Conservation (phyloP, 1,284 basidiomycete species). For the Caloboletus firmus region DNA sequence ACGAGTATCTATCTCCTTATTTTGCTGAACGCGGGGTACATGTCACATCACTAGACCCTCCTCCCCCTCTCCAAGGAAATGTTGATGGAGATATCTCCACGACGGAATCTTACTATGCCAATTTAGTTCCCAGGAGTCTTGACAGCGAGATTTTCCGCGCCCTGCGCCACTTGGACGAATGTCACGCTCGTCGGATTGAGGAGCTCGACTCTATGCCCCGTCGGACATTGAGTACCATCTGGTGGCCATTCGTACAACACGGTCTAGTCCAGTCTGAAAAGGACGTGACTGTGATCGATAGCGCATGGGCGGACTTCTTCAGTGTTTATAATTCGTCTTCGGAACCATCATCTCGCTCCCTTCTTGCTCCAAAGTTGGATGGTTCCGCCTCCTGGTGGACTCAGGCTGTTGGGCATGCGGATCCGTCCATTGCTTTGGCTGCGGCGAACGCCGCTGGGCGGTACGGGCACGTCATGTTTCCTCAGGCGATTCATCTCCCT, state of each 20-base stretch:
- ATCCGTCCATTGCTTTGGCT: slow-evolving; percentile 77
- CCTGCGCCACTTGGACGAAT: slow-evolving; percentile 60
- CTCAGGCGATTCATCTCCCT: slow-evolving; percentile 83
- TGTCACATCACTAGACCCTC: slow-evolving; percentile 57
- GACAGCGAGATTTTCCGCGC: slow-evolving; percentile 49
- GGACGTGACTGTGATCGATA: slow-evolving; percentile 90
- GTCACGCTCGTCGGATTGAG: slow-evolving; percentile 63
- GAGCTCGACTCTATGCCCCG: slow-evolving; percentile 78
- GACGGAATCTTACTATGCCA: slow-evolving; percentile 73
- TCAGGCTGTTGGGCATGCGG: slow-evolving; percentile 85
- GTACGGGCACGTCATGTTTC: slow-evolving; percentile 97
- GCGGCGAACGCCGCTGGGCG: slow-evolving; percentile 89
- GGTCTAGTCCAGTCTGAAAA: slow-evolving; percentile 63
- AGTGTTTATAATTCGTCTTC: slow-evolving; percentile 52
- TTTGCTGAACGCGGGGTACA: slow-evolving; percentile 73
- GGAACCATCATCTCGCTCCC: slow-evolving; percentile 33
- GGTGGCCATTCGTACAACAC: slow-evolving; percentile 99
- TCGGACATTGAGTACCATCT: slow-evolving; percentile 77
- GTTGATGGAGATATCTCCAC: slow-evolving; percentile 48
- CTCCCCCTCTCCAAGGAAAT: slow-evolving; percentile 56
- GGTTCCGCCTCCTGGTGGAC: slow-evolving; percentile 99
- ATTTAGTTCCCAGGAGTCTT: slow-evolving; percentile 39
- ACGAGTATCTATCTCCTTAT: slow-evolving; percentile 78
- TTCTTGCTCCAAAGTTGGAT: slow-evolving; percentile 78
- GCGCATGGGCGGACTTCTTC: slow-evolving; percentile 86